Percentiles rank a stretch among this genome's conserved stretches.
Conservation (phyloP, 176 grass and related monocot species). For the Alopecurus myosuroides region DNA sequence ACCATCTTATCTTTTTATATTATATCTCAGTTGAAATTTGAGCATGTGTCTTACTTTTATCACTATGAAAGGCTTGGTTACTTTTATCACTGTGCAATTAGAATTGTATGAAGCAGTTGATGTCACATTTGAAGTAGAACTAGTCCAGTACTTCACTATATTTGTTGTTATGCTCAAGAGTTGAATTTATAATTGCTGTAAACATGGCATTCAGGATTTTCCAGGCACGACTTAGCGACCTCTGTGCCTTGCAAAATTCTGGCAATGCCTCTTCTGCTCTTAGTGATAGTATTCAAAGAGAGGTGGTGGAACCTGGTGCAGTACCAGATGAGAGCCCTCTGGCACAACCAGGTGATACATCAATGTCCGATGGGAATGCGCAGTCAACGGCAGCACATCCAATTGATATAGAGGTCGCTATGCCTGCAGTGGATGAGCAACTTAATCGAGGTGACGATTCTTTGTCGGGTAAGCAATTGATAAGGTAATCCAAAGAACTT, state of each 20-base stretch:
- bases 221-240: constrained; percentile 50
- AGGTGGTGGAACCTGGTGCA: neutral
- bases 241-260: constrained; percentile 43
- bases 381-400: neutral
- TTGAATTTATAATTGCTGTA: constrained; percentile 5
- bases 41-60: neutral
- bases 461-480: constrained; percentile 34
- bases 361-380: neutral
- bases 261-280: constrained; percentile 8
- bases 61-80: no score
- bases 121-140: neutral
- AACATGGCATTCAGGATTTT: constrained; percentile 71
- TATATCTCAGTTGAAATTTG: neutral
- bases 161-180: neutral
- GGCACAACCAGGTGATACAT: neutral
- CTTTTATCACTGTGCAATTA: neutral
- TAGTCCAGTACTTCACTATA: neutral
- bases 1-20: neutral
- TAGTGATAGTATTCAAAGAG: constrained; percentile 12
- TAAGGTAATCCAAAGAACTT: neutral
- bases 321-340: constrained; percentile 20
- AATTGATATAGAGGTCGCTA: constrained; percentile 19
- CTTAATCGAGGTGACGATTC: constrained; percentile 32
- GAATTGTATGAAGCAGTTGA: neutral
- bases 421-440: constrained; percentile 39